phyloP scores from a whole-genome alignment of 2,329 filamentous ascomycete species.

The Sporothrix sp. region DNA sequence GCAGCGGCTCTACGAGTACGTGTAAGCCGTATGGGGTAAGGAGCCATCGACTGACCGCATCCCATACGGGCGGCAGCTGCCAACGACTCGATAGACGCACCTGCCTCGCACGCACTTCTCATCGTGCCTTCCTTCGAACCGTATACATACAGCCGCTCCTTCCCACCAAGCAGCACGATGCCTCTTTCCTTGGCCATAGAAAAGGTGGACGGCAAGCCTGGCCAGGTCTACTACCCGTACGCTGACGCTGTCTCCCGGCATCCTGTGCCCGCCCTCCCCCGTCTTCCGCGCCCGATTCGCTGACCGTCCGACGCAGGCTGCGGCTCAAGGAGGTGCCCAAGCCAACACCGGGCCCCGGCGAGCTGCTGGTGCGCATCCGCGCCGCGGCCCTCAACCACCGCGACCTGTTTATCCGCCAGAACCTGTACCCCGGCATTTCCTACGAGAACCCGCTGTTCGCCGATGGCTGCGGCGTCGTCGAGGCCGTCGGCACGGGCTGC shows the following conservation, averaged over 20 bases:
- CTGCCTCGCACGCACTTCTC: background rate
- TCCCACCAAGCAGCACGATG: slow-evolving; percentile 29
- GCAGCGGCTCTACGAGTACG: too few species aligned
- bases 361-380: slow-evolving; percentile 66
- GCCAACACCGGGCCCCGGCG: slow-evolving; percentile 51
- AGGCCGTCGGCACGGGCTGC: slow-evolving; percentile 45
- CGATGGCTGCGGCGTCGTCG: slow-evolving; percentile 71
- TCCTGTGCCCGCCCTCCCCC: too few species aligned
- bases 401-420: slow-evolving; percentile 87
- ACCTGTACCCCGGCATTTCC: slow-evolving; percentile 77
- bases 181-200: slow-evolving; percentile 52
- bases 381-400: slow-evolving; percentile 88
- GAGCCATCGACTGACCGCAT: too few species aligned
- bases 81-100: background rate
- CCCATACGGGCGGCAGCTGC: too few species aligned
- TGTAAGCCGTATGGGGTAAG: too few species aligned
- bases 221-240: slow-evolving; percentile 76
- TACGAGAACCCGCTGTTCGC: slow-evolving; percentile 71
- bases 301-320: slow-evolving; percentile 57
- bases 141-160: background rate
- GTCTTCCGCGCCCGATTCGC: slow-evolving; percentile 81
- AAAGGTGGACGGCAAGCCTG: slow-evolving; percentile 64
- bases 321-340: slow-evolving; percentile 51
- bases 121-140: background rate
- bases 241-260: too few species aligned